Conservation (phyloP, 1,284 basidiomycete species). For the Taiwanofungus camphoratus region DNA sequence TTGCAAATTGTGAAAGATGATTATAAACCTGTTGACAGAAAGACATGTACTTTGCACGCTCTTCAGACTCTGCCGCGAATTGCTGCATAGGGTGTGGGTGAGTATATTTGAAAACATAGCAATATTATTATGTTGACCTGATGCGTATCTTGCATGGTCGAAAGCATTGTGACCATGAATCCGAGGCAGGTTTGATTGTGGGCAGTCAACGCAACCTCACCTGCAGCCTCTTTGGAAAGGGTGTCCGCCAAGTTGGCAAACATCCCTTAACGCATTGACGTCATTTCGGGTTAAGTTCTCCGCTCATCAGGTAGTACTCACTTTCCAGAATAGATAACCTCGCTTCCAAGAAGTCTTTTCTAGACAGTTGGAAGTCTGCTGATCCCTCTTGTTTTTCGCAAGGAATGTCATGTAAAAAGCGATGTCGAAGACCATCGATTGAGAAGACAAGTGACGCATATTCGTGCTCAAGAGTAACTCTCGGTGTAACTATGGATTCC, state of each 20-base stretch:
- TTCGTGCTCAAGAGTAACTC: constrained; percentile 54
- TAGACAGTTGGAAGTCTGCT: constrained; percentile 20
- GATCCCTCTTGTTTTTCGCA: constrained; percentile 8
- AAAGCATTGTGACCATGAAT: constrained; percentile 18
- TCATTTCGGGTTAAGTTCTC: too few species aligned
- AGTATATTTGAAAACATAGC: neutral
- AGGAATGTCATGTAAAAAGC: constrained; percentile 37
- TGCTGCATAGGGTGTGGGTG: neutral
- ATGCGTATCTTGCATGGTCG: constrained; percentile 20
- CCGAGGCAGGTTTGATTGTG: constrained; percentile 19
- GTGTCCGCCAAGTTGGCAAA: constrained; percentile 17
- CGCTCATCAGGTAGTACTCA: constrained; percentile 12
- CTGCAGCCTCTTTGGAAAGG: constrained; percentile 10
- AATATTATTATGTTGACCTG: constrained; percentile 13
- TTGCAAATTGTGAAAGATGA: neutral
- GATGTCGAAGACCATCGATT: constrained; percentile 47
- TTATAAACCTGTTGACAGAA: constrained; percentile 8
- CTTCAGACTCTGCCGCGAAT: constrained; percentile 2
- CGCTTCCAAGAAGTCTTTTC: constrained; percentile 19
- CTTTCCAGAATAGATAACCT: constrained; percentile 21
- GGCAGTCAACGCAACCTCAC: constrained; percentile 7
- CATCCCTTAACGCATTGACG: constrained; percentile 22
- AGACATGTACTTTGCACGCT: constrained; percentile 2
- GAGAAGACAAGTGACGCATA: constrained; percentile 49
- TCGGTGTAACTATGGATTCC: constrained; percentile 46